These are phyloP conservation scores for Kwoniella dendrophila DNA, from an alignment of 768 basidiomycete genomes.

Conservation along the genomic window DNA sequence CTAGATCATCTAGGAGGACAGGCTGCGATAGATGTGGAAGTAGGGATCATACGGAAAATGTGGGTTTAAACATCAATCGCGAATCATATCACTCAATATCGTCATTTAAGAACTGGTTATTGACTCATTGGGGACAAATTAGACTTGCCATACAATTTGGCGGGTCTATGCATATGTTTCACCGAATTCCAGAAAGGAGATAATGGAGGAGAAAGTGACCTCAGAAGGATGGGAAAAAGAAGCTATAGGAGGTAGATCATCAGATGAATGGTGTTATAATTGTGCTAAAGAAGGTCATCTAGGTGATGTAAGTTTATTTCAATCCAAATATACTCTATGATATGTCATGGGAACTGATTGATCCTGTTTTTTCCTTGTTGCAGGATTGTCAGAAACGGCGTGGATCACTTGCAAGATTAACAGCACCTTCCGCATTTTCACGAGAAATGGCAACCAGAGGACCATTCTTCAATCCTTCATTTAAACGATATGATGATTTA, in stretches of 20 bases:
- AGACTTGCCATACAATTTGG: slow-evolving; percentile 48
- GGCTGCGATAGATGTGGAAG: slow-evolving; percentile 46
- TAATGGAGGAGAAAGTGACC: slow-evolving; percentile 19
- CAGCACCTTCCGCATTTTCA: slow-evolving; percentile 43
- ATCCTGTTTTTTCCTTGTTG: neutral
- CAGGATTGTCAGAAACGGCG: slow-evolving; percentile 43
- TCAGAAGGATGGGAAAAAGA: slow-evolving; percentile 41
- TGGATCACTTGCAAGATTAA: slow-evolving; percentile 33
- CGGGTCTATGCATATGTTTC: slow-evolving; percentile 42
- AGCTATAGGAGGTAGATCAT: slow-evolving; percentile 35
- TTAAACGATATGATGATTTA: slow-evolving; percentile 5
- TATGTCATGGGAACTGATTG: neutral
- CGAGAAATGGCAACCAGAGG: slow-evolving; percentile 33
- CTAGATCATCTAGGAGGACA: slow-evolving; percentile 25
- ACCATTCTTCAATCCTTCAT: slow-evolving; percentile 27
- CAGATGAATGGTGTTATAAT: slow-evolving; percentile 49
- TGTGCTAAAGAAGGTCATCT: slow-evolving; percentile 48
- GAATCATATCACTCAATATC: neutral
- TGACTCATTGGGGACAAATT: neutral
- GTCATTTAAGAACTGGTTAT: neutral
- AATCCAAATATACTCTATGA: neutral
- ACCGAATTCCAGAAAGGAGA: slow-evolving; percentile 8
- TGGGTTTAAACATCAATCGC: slow-evolving; percentile 19
- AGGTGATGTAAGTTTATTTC: slow-evolving; percentile 39
- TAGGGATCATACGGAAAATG: slow-evolving; percentile 42